Evolutionary conservation across 441 rosid species (phyloP).

Genomic region (Adansonia gregorii): DNA sequence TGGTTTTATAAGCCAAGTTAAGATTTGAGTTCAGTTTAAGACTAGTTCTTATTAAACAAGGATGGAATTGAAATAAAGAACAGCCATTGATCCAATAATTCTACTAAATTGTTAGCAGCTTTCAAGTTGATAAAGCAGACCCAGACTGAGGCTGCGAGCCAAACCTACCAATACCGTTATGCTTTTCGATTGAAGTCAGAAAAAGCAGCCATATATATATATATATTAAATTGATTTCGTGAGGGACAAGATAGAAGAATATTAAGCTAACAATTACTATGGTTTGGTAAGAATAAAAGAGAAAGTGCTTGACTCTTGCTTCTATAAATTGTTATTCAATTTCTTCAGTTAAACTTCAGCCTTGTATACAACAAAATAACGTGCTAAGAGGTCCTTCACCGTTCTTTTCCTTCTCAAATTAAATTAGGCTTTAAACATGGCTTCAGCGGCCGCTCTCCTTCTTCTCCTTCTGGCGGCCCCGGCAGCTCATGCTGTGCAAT

Average conservation of each 20-base stretch:
- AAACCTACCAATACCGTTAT: background rate
- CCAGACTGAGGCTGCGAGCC: background rate
- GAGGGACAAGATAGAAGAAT: background rate
- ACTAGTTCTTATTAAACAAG: background rate
- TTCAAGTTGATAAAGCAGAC: background rate
- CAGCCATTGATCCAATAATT: background rate
- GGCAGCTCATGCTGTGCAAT: slow-evolving; percentile 44
- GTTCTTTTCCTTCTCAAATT: background rate
- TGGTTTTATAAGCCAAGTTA: too few species aligned
- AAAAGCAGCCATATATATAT: background rate
- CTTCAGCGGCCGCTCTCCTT: slow-evolving; percentile 38
- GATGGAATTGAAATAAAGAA: background rate
- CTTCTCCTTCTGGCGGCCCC: slow-evolving; percentile 52
- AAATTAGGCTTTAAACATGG: slow-evolving; percentile 27
- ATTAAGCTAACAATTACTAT: background rate
- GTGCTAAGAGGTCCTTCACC: background rate
- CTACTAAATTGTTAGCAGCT: background rate
- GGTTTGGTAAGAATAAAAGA: background rate
- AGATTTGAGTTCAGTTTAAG: background rate
- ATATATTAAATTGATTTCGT: slow-evolving; percentile 16
- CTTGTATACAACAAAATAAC: background rate
- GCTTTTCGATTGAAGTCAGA: background rate
- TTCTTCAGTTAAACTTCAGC: background rate
- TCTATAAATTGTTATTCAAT: slow-evolving; percentile 5
- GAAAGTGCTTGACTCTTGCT: background rate